Evolutionary conservation across 1,139 yeast genomes (phyloP).

Genomic region (Saccharomyces hybrid): DNA sequence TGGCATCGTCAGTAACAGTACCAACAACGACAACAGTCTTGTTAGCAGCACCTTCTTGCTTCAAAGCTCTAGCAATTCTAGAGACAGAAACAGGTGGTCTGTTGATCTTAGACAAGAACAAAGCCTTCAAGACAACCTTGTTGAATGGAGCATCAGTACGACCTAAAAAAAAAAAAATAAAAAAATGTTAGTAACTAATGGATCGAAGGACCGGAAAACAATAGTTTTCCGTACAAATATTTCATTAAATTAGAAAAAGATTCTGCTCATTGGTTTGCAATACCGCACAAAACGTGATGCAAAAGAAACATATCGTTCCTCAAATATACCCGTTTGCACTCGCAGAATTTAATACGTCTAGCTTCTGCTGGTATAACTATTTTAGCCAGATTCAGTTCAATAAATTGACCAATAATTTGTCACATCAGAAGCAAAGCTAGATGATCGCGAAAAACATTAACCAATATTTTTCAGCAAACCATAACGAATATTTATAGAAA

Average conservation of each 20-base stretch:
- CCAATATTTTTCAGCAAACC: constrained; percentile 1
- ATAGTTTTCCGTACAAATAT: background rate
- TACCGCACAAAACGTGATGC: constrained; percentile 14
- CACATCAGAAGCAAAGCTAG: background rate
- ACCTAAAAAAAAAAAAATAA: constrained; percentile 39
- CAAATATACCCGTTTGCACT: constrained; percentile 39
- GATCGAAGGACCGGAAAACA: constrained; percentile 12
- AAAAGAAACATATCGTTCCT: background rate
- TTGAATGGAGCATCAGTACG: constrained; percentile 99
- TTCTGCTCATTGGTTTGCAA: constrained; percentile 24
- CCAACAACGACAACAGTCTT: constrained; percentile 98
- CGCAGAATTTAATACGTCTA: constrained; percentile 41
- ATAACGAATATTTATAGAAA: background rate
- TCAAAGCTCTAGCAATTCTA: constrained; percentile 78
- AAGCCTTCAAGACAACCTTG: constrained; percentile 89
- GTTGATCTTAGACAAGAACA: constrained; percentile 97
- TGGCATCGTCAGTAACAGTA: constrained; percentile 96
- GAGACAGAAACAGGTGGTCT: constrained; percentile 98
- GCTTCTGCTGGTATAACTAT: background rate
- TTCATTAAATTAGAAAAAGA: constrained; percentile 16
- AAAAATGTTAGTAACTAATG: constrained; percentile 18
- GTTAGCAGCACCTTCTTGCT: constrained; percentile 75
- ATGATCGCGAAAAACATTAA: background rate
- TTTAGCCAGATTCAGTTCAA: background rate
- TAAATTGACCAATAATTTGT: background rate